Percentiles rank a stretch among this genome's conserved stretches.
Conservation (phyloP, 345 rosid species). For the Punica granatum region DNA sequence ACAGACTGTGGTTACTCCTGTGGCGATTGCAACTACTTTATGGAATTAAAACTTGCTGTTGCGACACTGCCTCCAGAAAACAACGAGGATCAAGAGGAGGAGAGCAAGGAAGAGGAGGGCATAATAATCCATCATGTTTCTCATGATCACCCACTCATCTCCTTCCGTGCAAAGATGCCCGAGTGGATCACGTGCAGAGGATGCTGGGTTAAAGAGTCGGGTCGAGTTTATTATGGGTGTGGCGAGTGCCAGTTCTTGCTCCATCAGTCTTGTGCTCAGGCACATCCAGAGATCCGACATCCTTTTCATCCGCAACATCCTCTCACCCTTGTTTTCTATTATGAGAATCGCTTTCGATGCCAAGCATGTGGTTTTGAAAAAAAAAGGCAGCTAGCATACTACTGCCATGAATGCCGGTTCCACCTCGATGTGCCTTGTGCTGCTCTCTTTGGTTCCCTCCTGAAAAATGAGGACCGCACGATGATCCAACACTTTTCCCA, state of each 20-base stretch:
- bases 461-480: not conserved
- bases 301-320: conserved; percentile 4
- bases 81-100: not conserved
- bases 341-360: not conserved
- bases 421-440: not conserved
- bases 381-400: not conserved
- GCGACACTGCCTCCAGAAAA: not conserved
- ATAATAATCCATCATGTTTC: not conserved
- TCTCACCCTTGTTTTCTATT: not conserved
- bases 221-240: not conserved
- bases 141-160: not conserved
- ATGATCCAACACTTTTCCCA: not conserved
- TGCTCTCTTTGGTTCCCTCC: not conserved
- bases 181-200: not conserved
- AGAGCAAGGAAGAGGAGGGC: not conserved
- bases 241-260: not conserved
- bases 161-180: not conserved
- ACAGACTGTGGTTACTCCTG: not conserved
- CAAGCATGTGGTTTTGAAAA: not conserved
- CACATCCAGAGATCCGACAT: not conserved
- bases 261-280: not conserved
- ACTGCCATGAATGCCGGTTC: not conserved
- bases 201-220: not conserved
- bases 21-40: not conserved
- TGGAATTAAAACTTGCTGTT: not conserved